phyloP scores from a whole-genome alignment of 495 filamentous ascomycete genomes.

The Talaromyces adpressus region DNA sequence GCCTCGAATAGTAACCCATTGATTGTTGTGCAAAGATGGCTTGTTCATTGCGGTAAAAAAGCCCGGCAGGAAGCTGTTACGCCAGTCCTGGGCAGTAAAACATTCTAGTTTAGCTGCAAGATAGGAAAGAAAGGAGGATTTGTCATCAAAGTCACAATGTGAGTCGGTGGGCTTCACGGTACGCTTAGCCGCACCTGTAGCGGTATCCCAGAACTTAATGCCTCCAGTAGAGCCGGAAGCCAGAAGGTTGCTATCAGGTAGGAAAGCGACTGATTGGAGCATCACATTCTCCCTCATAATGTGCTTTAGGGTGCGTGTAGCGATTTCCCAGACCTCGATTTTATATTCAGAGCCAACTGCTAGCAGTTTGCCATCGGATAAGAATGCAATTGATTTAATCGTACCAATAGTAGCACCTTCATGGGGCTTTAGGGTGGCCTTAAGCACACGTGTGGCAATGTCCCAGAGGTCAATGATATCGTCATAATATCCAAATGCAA shows the following conservation, averaged over 20 bases:
- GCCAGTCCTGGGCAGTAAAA: constrained; percentile 6
- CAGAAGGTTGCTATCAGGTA: too few relatives aligned
- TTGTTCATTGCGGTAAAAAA: not conserved
- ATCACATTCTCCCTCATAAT: not conserved
- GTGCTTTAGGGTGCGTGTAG: not conserved
- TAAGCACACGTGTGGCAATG: not conserved
- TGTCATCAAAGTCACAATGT: too few relatives aligned
- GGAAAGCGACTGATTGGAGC: too few relatives aligned
- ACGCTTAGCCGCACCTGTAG: not conserved
- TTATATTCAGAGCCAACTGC: constrained; percentile 23
- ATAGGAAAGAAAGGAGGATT: too few relatives aligned
- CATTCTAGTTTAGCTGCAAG: not conserved
- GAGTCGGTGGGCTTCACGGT: constrained; percentile 6
- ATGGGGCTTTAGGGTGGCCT: constrained; percentile 10
- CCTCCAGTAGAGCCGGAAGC: too few relatives aligned
- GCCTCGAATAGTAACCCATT: constrained; percentile 18
- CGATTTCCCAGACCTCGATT: constrained; percentile 18
- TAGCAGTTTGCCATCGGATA: constrained; percentile 23
- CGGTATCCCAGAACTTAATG: constrained; percentile 18
- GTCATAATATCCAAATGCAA: too few relatives aligned
- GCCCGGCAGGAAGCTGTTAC: not conserved
- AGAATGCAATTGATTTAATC: constrained; percentile 20
- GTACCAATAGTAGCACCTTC: too few relatives aligned
- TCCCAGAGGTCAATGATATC: too few relatives aligned
- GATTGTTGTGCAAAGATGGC: not conserved